Evolutionary conservation across 2,329 filamentous ascomycete genomes (phyloP).

Genomic region (Ascocoryne sarcoides): DNA sequence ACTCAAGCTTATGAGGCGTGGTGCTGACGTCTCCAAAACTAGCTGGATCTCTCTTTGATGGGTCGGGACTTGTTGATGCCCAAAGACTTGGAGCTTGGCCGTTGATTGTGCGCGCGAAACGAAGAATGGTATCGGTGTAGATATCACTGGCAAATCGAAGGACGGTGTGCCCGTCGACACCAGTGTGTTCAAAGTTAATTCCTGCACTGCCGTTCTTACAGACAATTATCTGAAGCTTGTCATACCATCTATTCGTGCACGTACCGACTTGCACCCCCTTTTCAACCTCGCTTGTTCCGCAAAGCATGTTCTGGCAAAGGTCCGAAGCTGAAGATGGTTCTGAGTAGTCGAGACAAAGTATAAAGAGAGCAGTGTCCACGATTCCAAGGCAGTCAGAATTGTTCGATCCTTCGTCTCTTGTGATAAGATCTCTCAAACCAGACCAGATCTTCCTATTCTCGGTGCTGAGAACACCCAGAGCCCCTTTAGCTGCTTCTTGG

Average conservation of each 20-base stretch:
- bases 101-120: conserved; percentile 92
- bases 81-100: conserved; percentile 85
- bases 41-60: conserved; percentile 79
- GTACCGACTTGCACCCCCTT: conserved; percentile 93
- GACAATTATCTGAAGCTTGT: conserved; percentile 97
- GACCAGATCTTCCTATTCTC: conserved; percentile 98
- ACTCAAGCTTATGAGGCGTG: conserved; percentile 91
- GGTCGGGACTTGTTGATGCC: conserved; percentile 85
- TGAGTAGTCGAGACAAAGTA: conserved; percentile 86
- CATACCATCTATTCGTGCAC: conserved; percentile 97
- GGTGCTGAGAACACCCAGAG: conserved; percentile 85
- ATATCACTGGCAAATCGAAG: conserved; percentile 92
- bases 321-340: conserved; percentile 73
- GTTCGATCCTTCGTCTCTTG: conserved; percentile 77
- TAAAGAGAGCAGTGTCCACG: conserved; percentile 87
- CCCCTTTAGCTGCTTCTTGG: conserved; percentile 90
- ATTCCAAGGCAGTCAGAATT: conserved; percentile 95
- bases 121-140: conserved; percentile 94
- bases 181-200: conserved; percentile 98
- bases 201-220: conserved; percentile 97
- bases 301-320: conserved; percentile 98
- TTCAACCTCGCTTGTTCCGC: conserved; percentile 84
- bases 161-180: conserved; percentile 94
- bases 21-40: conserved; percentile 92
- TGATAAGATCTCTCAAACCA: conserved; percentile 77